phyloP scores from a whole-genome alignment of 148 eudicot species.

The Silene latifolia region DNA sequence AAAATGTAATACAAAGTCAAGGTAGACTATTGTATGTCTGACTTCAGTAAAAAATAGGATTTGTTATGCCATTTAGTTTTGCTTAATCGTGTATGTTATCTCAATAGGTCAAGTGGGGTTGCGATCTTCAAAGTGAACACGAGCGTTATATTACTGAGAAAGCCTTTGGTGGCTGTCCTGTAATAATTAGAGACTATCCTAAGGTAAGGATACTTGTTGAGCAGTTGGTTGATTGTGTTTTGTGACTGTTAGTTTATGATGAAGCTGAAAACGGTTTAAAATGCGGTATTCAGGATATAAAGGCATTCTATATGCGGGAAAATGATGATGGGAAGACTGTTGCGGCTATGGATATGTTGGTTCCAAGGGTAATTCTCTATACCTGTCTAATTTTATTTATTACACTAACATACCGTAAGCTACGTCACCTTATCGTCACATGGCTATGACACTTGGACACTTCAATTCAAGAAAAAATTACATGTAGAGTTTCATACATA shows the following conservation, averaged over 20 bases:
- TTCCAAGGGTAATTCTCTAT: conserved; percentile 63
- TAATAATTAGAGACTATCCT: conserved; percentile 91
- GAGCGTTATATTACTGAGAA: conserved; percentile 91
- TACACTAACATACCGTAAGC: too few relatives aligned
- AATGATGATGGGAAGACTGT: conserved; percentile 98
- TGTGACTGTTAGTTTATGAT: neutral
- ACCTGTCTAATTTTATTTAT: neutral
- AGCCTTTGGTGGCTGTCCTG: conserved; percentile 92
- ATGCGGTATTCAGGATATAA: conserved; percentile 64
- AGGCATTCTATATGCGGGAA: conserved; percentile 95
- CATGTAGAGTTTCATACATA: too few relatives aligned
- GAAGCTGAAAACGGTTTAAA: conserved; percentile 15
- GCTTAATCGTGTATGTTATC: conserved; percentile 12
- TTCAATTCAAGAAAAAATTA: too few relatives aligned
- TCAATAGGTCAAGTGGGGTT: conserved; percentile 89
- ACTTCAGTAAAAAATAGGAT: neutral
- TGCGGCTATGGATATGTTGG: conserved; percentile 99
- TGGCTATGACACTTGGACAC: too few relatives aligned
- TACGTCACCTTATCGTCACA: too few relatives aligned
- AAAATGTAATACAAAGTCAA: too few relatives aligned
- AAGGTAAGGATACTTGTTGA: conserved; percentile 51
- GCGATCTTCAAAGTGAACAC: conserved; percentile 98
- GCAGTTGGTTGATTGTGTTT: conserved; percentile 5
- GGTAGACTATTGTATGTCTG: conserved; percentile 4
- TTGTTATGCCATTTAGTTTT: neutral